Percentiles rank a stretch among this genome's conserved stretches.
Conservation (phyloP, 2,329 filamentous ascomycete species). For the Fusarium setosum region DNA sequence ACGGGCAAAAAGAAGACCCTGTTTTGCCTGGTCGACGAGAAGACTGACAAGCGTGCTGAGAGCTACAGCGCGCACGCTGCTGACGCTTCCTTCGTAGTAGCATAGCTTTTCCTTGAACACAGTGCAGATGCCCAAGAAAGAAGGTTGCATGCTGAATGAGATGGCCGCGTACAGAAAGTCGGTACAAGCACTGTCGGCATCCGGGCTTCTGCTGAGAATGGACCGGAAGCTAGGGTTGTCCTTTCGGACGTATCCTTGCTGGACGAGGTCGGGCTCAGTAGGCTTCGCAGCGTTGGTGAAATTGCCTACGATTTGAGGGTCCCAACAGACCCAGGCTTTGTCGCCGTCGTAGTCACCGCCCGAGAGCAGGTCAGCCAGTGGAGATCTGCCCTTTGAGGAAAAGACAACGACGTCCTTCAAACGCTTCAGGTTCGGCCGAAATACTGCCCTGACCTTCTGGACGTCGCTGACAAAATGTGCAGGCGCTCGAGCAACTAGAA, state of each 20-base stretch:
- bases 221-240: conserved; percentile 59
- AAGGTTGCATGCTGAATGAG: conserved; percentile 66
- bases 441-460: conserved; percentile 72
- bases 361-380: conserved; percentile 77
- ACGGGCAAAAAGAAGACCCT: conserved; percentile 61
- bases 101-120: conserved; percentile 71
- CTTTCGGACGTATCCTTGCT: conserved; percentile 59
- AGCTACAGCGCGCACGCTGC: conserved; percentile 54
- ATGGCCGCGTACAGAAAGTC: conserved; percentile 66
- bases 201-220: conserved; percentile 46
- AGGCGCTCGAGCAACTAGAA: conserved; percentile 77
- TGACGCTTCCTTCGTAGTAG: conserved; percentile 67
- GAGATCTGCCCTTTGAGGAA: conserved; percentile 67
- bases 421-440: conserved; percentile 69
- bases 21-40: conserved; percentile 69
- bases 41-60: conserved; percentile 64
- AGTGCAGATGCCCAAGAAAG: conserved; percentile 73
- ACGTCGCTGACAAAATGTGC: conserved; percentile 78
- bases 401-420: conserved; percentile 87
- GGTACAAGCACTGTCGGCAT: conserved; percentile 46
- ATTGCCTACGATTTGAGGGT: conserved; percentile 70
- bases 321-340: conserved; percentile 82
- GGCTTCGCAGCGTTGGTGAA: conserved; percentile 68
- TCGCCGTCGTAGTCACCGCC: conserved; percentile 89
- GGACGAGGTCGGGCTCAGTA: conserved; percentile 55